Evolutionary conservation across 805 yeast species (phyloP).

Genomic region (Candida argentea): DNA sequence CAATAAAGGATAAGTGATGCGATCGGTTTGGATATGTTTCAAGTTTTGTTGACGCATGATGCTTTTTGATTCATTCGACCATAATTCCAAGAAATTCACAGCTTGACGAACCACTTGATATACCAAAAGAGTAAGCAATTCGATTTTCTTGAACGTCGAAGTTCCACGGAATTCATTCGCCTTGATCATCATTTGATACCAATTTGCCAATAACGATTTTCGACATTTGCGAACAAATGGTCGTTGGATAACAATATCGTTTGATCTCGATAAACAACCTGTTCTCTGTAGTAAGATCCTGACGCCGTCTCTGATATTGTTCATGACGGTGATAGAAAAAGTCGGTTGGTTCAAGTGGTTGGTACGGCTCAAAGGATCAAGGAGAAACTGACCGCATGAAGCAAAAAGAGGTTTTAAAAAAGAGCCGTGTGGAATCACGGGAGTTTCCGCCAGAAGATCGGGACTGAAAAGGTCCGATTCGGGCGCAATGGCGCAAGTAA

Average conservation of each 20-base stretch:
- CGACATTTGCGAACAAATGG: slow-evolving; percentile 55
- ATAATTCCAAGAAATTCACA: slow-evolving; percentile 52
- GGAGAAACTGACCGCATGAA: slow-evolving; percentile 55
- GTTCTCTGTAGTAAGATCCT: slow-evolving; percentile 53
- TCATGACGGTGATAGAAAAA: slow-evolving; percentile 47
- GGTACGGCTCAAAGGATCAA: slow-evolving; percentile 49
- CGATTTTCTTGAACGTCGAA: slow-evolving; percentile 45
- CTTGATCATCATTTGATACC: slow-evolving; percentile 70
- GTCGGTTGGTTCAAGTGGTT: slow-evolving; percentile 33
- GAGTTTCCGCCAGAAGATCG: slow-evolving; percentile 14
- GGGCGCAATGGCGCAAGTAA: slow-evolving; percentile 34
- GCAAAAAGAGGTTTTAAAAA: slow-evolving; percentile 48
- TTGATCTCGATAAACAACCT: slow-evolving; percentile 66
- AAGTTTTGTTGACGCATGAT: slow-evolving; percentile 30
- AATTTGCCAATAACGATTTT: slow-evolving; percentile 63
- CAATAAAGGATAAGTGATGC: slow-evolving; percentile 37
- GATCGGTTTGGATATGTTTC: slow-evolving; percentile 21
- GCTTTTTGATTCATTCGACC: slow-evolving; percentile 56
- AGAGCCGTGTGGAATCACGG: slow-evolving; percentile 28
- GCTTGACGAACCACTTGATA: slow-evolving; percentile 62
- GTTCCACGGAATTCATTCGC: slow-evolving; percentile 69
- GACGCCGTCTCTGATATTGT: slow-evolving; percentile 66
- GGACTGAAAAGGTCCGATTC: slow-evolving; percentile 10
- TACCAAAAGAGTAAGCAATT: slow-evolving; percentile 50
- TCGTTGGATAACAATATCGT: slow-evolving; percentile 53